phyloP scores from a whole-genome alignment of 1,284 basidiomycete genomes.

The Marasmius oreades region DNA sequence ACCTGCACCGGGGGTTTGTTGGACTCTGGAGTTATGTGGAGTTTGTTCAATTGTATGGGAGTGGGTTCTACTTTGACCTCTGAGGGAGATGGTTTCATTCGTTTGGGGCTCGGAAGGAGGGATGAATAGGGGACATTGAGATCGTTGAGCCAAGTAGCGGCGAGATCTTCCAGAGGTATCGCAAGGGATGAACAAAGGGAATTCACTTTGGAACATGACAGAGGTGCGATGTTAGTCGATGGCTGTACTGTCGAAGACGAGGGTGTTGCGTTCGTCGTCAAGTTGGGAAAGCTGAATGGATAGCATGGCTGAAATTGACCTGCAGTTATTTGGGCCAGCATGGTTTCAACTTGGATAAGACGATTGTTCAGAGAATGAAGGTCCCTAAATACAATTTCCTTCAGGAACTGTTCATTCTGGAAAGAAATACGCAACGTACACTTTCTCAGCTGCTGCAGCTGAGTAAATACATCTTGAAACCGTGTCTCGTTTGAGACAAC shows the following conservation, averaged over 20 bases:
- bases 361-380: slow-evolving; percentile 78
- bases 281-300: slow-evolving; percentile 23
- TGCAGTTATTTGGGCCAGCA: slow-evolving; percentile 46
- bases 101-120: neutral
- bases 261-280: slow-evolving; percentile 23
- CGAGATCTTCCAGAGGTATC: slow-evolving; percentile 52
- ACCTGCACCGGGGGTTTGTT: neutral
- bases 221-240: slow-evolving; percentile 14
- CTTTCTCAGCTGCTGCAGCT: slow-evolving; percentile 77
- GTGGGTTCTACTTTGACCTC: neutral
- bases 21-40: neutral
- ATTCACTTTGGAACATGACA: slow-evolving; percentile 15
- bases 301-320: slow-evolving; percentile 35
- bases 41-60: neutral
- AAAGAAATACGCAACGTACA: slow-evolving; percentile 41
- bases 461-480: slow-evolving; percentile 71
- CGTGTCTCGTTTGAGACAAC: slow-evolving; percentile 74
- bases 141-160: slow-evolving; percentile 55
- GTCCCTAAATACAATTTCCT: slow-evolving; percentile 40
- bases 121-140: slow-evolving; percentile 28
- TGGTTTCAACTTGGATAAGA: slow-evolving; percentile 53
- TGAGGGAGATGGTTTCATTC: neutral
- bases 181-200: slow-evolving; percentile 49
- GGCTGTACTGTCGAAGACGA: slow-evolving; percentile 21
- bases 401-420: slow-evolving; percentile 4